Base-by-base conservation (phyloP, 2,329 filamentous ascomycete genomes). In the Aureobasidium lini region DNA sequence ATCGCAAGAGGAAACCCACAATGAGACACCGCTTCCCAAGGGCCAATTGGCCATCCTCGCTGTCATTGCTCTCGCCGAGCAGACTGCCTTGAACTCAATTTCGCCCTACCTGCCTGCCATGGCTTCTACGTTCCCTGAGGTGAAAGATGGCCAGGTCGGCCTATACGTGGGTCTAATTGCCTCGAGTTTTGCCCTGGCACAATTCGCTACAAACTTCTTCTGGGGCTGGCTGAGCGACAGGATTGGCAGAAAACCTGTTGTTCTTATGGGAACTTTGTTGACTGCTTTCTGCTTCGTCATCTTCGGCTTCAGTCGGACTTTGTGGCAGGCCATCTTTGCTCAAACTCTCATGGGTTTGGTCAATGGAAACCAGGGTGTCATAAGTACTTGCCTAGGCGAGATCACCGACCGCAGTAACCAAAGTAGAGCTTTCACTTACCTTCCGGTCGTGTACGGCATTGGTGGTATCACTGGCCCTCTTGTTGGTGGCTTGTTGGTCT, bases 71-170 rank as follows among this genome's bases (percentile, higher is more conserved):
- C 80, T 99, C 23, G 88, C 89, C 57, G 94, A 99, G 71, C 94
- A 99, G 78, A 97, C 93, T 0, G 94, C 94, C 0, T 82, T 99
- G 69, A 99, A 99, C 73, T 96, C 91, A 23, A 96, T 99, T 68
- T 89, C 88, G 10, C 94, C 94, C 1, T 99, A 99, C 72, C 83
- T 99, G 1, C 94, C 94, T 0, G 84, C 91, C 66, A 97, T 99
- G 93, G 86, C 92, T 1, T 83, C 84, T 23, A 85, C 84, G 1
- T 97, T 97, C 70, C 88, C 90, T 1, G 89, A 89, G 62, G 86
- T 96, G 18, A 81, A 87, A 18, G 74, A 81, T 1, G 79, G 78
- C 6, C 78, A 91, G 66, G 87, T 88, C 34, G 94, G 93, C 1
- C 71, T 97, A 43, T 97, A 95, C 70, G 91, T 97, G 0, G 94